Conservation (phyloP, 129 eudicot genomes). For the Flaveria trinervia region DNA sequence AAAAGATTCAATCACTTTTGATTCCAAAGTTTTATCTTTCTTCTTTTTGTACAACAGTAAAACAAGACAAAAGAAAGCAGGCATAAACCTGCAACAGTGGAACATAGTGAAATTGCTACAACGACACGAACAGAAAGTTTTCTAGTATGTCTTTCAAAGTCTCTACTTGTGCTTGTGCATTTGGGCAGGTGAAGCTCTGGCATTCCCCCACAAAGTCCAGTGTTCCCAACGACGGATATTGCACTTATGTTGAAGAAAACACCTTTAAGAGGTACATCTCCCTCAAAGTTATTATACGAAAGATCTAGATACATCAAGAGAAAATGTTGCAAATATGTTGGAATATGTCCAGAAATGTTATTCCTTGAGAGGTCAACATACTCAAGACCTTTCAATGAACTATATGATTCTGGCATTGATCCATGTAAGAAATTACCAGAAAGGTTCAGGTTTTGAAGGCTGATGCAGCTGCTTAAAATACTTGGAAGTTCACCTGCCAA, state of each 20-base stretch:
- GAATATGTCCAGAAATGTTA: constrained; percentile 30
- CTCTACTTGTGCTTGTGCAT: constrained; percentile 15
- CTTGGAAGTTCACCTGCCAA: constrained; percentile 33
- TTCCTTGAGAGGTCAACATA: constrained; percentile 24
- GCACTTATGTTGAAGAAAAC: constrained; percentile 25
- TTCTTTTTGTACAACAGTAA: constrained; percentile 2
- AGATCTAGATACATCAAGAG: neutral
- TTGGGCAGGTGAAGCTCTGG: constrained; percentile 14
- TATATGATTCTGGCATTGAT: neutral
- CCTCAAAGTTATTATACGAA: constrained; percentile 34
- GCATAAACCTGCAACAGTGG: constrained; percentile 1
- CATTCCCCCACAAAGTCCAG: constrained; percentile 28
- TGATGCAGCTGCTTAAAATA: constrained; percentile 11
- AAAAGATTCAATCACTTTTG: constrained; percentile 9
- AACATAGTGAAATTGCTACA: constrained; percentile 16
- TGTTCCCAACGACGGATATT: constrained; percentile 24
- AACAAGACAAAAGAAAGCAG: neutral
- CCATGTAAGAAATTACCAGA: constrained; percentile 25
- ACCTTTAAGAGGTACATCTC: constrained; percentile 17
- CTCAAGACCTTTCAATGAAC: constrained; percentile 19
- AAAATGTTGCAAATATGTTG: constrained; percentile 21
- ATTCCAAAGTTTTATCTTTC: constrained; percentile 1
- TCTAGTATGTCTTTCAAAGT: neutral
- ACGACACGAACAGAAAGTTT: neutral
- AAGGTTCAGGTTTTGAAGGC: constrained; percentile 4